Conservation (phyloP, 2,329 filamentous ascomycete genomes). For the Rhexocercosporidium sp. region DNA sequence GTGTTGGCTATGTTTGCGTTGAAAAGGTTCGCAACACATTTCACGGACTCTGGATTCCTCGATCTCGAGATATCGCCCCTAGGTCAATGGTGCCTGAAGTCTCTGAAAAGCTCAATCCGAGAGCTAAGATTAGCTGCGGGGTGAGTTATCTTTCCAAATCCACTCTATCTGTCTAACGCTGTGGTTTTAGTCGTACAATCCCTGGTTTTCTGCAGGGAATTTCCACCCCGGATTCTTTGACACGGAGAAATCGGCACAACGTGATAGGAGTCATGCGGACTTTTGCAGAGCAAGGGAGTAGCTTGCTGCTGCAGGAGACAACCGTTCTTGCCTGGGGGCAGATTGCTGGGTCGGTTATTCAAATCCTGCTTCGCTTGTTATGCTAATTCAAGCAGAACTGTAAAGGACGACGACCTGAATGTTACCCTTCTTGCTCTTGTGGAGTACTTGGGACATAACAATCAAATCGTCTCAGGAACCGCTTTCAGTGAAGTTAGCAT, state of each 20-base stretch:
- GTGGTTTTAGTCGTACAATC: constrained; percentile 59
- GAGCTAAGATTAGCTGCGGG: constrained; percentile 85
- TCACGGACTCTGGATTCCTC: constrained; percentile 61
- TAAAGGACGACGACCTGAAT: constrained; percentile 83
- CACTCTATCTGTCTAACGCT: constrained; percentile 27
- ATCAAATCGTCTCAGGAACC: constrained; percentile 77
- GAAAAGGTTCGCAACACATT: constrained; percentile 72
- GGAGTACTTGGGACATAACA: constrained; percentile 85
- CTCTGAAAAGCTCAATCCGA: constrained; percentile 80
- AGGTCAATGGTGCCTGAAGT: constrained; percentile 82
- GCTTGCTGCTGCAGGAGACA: constrained; percentile 76
- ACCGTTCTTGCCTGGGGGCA: constrained; percentile 87
- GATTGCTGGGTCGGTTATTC: constrained; percentile 66
- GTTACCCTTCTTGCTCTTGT: constrained; percentile 83
- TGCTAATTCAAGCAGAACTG: constrained; percentile 53
- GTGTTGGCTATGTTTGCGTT: constrained; percentile 75
- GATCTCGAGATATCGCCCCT: constrained; percentile 70
- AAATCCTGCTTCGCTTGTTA: background rate
- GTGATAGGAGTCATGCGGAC: constrained; percentile 73
- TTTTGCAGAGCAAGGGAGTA: constrained; percentile 71
- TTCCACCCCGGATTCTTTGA: constrained; percentile 46
- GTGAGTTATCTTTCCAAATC: constrained; percentile 42
- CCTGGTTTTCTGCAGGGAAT: constrained; percentile 64
- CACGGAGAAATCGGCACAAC: constrained; percentile 66
- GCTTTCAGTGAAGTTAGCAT: constrained; percentile 79